Evolutionary conservation across 2,329 filamentous ascomycete species (phyloP).

Genomic region (Diplodia intermedia): DNA sequence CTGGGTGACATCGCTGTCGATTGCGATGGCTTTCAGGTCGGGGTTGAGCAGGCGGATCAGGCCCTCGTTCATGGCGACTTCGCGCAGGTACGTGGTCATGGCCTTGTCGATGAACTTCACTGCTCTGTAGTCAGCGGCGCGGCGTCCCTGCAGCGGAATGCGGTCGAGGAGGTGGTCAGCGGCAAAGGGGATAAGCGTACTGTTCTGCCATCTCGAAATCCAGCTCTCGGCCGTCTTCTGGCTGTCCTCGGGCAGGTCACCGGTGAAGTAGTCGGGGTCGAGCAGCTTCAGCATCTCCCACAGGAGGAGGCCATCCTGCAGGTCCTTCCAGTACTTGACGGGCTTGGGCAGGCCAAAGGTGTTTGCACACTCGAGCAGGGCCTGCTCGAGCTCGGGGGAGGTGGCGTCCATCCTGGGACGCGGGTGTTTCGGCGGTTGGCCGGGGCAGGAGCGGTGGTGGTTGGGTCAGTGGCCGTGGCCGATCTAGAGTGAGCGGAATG

Average conservation of each 20-base stretch:
- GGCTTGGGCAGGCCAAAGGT: constrained; percentile 51
- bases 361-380: constrained; percentile 38
- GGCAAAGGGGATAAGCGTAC: constrained; percentile 31
- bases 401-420: constrained; percentile 32
- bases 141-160: background rate
- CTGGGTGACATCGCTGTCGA: constrained; percentile 43
- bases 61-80: constrained; percentile 52
- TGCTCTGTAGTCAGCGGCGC: constrained; percentile 32
- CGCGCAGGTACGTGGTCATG: constrained; percentile 57
- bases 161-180: background rate
- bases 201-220: constrained; percentile 61
- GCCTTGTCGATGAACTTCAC: constrained; percentile 58
- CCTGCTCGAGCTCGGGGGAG: constrained; percentile 31
- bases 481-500: constrained; percentile 8
- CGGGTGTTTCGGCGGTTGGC: background rate
- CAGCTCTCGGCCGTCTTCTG: constrained; percentile 55
- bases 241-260: constrained; percentile 55
- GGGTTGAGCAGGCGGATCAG: constrained; percentile 45
- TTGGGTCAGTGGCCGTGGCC: background rate
- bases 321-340: constrained; percentile 50
- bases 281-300: constrained; percentile 58
- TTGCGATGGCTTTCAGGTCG: constrained; percentile 57
- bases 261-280: constrained; percentile 57
- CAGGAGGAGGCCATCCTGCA: constrained; percentile 56
- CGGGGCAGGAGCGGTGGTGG: constrained; percentile 2